Evolutionary conservation across 805 yeast genomes (phyloP), one percentile per base, ranked within the genome.

Genomic region (Lipomyces orientalis): DNA sequence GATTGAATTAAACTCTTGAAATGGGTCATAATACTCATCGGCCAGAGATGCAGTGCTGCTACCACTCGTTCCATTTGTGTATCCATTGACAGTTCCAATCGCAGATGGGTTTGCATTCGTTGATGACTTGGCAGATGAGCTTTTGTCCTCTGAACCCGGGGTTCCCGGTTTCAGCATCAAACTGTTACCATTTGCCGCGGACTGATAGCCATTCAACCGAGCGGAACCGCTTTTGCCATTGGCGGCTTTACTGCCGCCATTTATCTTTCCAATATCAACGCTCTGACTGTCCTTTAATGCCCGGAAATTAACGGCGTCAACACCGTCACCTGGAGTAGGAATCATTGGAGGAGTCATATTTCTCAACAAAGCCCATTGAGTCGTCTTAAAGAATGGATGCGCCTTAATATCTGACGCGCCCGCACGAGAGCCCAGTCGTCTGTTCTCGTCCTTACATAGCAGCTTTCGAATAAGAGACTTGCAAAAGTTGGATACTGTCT

Each of bases 331-430:
- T 56, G 92, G 83, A 0, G 90, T 90, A 0, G 99, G 99, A 19
- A 95, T 88, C 88, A 95, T 88, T 16, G 99, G 99, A 0, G 99
- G 98, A 66, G 90, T 89, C 76, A 90, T 95, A 78, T 95, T 91
- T 73, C 99, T 85, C 65, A 95, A 81, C 67, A 95, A 82, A 0
- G 99, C 98, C 99, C 99, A 95, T 77, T 93, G 97, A 1, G 91
- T 88, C 73, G 83, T 90, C 76, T 93, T 94, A 84, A 95, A 95
- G 73, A 93, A 96, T 0, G 91, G 88, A 77, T 96, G 99, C 65
- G 86, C 87, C 76, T 95, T 95, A 61, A 95, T 87, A 76, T 95
- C 99, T 1, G 97, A 89, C 0, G 99, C 99, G 19, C 99, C 99
- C 58, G 92, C 87, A 67, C 90, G 88, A 10, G 97, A 91, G 0